Evolutionary conservation across 129 eudicot species (phyloP), one percentile per base, ranked within the genome.

Genomic region (Smallanthus sonchifolius): DNA sequence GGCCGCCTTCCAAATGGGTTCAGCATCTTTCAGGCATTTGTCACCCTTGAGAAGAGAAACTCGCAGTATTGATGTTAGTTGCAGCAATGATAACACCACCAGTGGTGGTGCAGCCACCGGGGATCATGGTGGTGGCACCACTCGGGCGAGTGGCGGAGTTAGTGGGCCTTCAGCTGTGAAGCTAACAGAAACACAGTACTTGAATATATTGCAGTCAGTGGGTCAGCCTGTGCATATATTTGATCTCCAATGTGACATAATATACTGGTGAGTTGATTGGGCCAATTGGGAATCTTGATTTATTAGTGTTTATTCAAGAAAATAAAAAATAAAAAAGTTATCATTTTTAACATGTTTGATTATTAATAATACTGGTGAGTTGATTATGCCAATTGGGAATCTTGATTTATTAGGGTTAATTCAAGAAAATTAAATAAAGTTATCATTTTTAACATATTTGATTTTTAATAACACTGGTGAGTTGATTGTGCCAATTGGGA

Each of bases 181-280:
- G 81, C 90, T 94, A 36, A 85, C 87, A 8, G 99, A 94, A 65
- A 82, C 84, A 61, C 92, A 92, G 84, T 92, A 89, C 76, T 84
- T 92, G 90, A 92, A 86, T 69, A 89, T 92, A 78, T 70, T 91
- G 85, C 94, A 94, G 78, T 94, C 97, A n/a, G 88, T 94, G 92
- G 99, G 99, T 59, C 99, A 94, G 69, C 54, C 97, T 7, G 93
- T 94, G 77, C 99, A 94, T 76, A 94, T 94, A 79, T 76, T 66
- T 56, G 94, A 94, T 81, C 81, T 78, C 20, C 60, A 87, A 51
- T 62, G 80, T 47, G 86, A 49, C 30, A 71, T 94, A 30, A 83
- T 91, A 70, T 94, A 94, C 85, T 94, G 99, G 99, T 91, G 65
- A 89, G 94, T 79, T 24, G 2, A 42, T 45, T 47, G 36, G 68